phyloP scores from a whole-genome alignment of 164 flowering plant genomes.

The Berberis thunbergii region DNA sequence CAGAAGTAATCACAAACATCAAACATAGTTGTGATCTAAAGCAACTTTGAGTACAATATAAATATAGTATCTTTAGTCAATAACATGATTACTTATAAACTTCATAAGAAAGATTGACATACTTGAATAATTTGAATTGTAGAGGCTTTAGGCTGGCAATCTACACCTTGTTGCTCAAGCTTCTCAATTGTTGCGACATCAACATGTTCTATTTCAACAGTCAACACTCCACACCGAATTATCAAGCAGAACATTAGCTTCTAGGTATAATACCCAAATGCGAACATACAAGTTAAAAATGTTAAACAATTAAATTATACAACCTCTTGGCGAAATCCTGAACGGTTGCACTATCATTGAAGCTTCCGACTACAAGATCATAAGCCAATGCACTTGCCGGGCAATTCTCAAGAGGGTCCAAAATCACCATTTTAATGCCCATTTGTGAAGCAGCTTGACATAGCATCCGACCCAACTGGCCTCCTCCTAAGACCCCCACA shows the following conservation, averaged over 20 bases:
- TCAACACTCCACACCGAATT: constrained; percentile 78
- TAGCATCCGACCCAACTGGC: constrained; percentile 91
- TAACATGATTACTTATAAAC: background rate
- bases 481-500: constrained; percentile 92
- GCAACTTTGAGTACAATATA: background rate
- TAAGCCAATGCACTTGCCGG: constrained; percentile 66
- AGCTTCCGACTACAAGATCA: constrained; percentile 80
- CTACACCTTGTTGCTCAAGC: constrained; percentile 88
- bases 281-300: background rate
- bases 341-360: constrained; percentile 70
- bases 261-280: background rate
- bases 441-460: constrained; percentile 93
- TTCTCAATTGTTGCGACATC: constrained; percentile 74
- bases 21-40: too few species aligned
- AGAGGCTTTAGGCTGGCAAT: constrained; percentile 90
- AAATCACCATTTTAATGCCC: constrained; percentile 61
- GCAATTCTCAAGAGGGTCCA: constrained; percentile 83
- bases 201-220: constrained; percentile 94
- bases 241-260: constrained; percentile 13
- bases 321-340: constrained; percentile 86
- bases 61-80: background rate
- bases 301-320: background rate
- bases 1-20: too few species aligned
- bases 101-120: background rate
- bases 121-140: constrained; percentile 89